Evolutionary conservation across 179 eudicot species (phyloP).

Genomic region (Monotropa hypopitys): DNA sequence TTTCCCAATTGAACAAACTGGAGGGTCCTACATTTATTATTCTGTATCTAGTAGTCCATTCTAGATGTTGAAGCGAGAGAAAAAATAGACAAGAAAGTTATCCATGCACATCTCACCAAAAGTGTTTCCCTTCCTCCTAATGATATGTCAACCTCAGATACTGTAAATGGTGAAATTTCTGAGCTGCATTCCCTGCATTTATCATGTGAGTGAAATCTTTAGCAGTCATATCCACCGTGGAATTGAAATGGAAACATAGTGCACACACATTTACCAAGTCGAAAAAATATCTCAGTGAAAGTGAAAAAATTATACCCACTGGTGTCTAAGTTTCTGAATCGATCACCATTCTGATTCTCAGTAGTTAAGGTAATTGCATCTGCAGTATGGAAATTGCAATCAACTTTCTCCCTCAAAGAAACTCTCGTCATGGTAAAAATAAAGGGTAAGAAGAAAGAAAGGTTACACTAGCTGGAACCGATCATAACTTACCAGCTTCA

Average conservation of each 20-base stretch:
- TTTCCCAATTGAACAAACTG: too few relatives aligned
- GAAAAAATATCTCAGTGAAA: background rate
- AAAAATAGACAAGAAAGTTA: background rate
- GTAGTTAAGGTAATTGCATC: constrained; percentile 37
- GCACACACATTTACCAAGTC: background rate
- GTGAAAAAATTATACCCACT: constrained; percentile 34
- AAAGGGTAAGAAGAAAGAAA: background rate
- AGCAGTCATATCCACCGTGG: background rate
- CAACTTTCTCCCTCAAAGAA: background rate
- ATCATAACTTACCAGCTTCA: constrained; percentile 37
- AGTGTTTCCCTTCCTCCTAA: constrained; percentile 65
- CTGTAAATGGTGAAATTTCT: constrained; percentile 34
- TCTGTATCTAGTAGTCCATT: background rate
- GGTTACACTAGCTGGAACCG: background rate
- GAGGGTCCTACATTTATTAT: background rate
- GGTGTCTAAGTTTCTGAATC: constrained; percentile 29
- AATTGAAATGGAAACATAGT: background rate
- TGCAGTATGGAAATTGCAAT: constrained; percentile 20
- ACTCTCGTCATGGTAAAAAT: background rate
- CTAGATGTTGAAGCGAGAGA: background rate
- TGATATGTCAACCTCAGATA: constrained; percentile 62
- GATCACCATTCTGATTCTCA: constrained; percentile 36
- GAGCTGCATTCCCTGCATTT: constrained; percentile 44
- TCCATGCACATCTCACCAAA: constrained; percentile 40
- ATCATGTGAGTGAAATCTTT: constrained; percentile 4